These are phyloP conservation scores for Sporothrix pseudoabietina DNA, from an alignment of 2,329 filamentous ascomycete genomes.

Conservation along the genomic window DNA sequence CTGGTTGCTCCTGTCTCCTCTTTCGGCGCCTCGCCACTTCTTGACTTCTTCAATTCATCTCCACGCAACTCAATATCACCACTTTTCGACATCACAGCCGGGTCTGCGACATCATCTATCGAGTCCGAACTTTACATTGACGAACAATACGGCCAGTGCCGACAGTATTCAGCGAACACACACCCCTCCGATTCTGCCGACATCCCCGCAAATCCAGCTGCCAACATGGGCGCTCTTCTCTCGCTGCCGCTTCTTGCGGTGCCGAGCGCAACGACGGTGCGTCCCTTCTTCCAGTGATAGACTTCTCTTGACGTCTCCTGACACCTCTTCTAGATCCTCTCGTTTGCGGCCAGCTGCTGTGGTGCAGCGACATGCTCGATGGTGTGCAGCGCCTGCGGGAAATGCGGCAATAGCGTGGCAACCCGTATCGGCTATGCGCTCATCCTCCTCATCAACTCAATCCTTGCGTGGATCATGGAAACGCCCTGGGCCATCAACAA, in stretches of 20 bases:
- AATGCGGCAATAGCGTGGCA: slow-evolving; percentile 95
- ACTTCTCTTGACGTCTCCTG: background rate
- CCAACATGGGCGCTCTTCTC: slow-evolving; percentile 81
- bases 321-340: slow-evolving; percentile 24
- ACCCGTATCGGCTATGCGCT: slow-evolving; percentile 96
- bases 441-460: slow-evolving; percentile 93
- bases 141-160: background rate
- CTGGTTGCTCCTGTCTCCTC: background rate
- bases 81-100: background rate
- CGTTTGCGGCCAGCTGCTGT: slow-evolving; percentile 77
- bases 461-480: slow-evolving; percentile 98
- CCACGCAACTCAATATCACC: background rate
- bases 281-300: slow-evolving; percentile 41
- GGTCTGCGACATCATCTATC: background rate
- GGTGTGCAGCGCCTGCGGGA: slow-evolving; percentile 92
- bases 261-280: slow-evolving; percentile 82
- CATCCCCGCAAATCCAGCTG: background rate
- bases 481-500: slow-evolving; percentile 98
- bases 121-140: background rate
- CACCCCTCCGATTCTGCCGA: background rate
- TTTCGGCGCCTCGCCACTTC: slow-evolving; percentile 17
- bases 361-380: slow-evolving; percentile 95
- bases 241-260: slow-evolving; percentile 87
- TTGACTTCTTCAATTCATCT: background rate
- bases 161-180: background rate